phyloP scores from a whole-genome alignment of 2,329 filamentous ascomycete genomes.

The Fusarium kyushuense region DNA sequence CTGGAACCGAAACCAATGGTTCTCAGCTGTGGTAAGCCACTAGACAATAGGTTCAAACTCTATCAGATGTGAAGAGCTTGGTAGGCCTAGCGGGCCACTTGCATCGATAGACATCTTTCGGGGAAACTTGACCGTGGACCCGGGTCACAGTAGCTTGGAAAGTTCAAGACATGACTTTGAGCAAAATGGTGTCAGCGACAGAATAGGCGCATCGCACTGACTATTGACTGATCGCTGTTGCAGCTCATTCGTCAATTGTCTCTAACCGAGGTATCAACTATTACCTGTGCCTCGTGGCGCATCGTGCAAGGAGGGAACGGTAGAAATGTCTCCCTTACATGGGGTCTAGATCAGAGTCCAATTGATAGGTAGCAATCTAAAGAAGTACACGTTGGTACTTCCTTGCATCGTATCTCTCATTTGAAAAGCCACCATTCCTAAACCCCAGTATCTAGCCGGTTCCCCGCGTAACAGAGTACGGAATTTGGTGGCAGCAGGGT shows the following conservation, averaged over 20 bases:
- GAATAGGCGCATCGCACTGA: background rate
- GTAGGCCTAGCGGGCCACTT: background rate
- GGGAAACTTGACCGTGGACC: background rate
- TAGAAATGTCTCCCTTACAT: conserved; percentile 1
- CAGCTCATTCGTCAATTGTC: background rate
- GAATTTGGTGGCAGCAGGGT: background rate
- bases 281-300: conserved; percentile 11
- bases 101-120: conserved; percentile 5
- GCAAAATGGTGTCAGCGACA: background rate
- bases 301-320: background rate
- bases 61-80: background rate
- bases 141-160: background rate
- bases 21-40: background rate
- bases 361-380: background rate
- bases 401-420: background rate
- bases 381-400: background rate
- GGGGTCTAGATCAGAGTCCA: background rate
- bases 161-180: background rate
- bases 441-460: background rate
- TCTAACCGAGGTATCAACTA: background rate
- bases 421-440: conserved; percentile 29
- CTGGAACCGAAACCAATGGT: conserved; percentile 12
- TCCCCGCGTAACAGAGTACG: conserved; percentile 2
- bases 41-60: conserved; percentile 21
- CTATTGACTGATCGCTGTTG: background rate